Evolutionary conservation across 2,329 filamentous ascomycete species (phyloP), one percentile per base, ranked within the genome.

Genomic region (Aspergillus arachidicola): DNA sequence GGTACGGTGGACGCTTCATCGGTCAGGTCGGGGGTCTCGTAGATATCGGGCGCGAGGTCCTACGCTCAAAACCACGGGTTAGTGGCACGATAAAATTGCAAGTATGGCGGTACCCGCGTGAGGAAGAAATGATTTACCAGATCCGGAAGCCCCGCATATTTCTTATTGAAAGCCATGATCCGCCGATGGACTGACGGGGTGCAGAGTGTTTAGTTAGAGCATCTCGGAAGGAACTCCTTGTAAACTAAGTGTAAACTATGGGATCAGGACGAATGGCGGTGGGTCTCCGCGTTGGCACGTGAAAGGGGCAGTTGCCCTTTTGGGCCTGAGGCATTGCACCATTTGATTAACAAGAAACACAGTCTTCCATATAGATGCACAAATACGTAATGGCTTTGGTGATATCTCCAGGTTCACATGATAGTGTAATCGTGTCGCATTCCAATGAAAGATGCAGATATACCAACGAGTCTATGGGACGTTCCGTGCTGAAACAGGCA

Each of bases 11-110:
- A 96, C 67, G 88, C 91, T 78, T 96, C 94, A 74, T 97, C 93
- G 61, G 91, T 94, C 69, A 97, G 83, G 61, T 96, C 94, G 68
- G 94, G 94, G 19, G 95, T 98, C 80, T 98, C 94, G 83, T 97
- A 98, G 72, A 97, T 92, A 75, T 98, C 95, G 69, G 94, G 94
- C 32, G 94, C 93, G 60, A 90, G 91, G 80, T 97, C 94, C 91
- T 96, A 69, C 34, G n/a, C 11, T 43, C 48, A 54, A n/a, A 43
- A 30, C n/a, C 32, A 45, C 32, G 16, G 36, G 58, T 60, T 50
- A 60, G 28, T n/a, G 3, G 26, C 59, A 69, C 60, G 58, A 23
- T 12, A 54, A 21, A 50, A 12, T 34, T 34, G n/a, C 38, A 46
- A 28, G 32, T 34, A 28, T 19, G 16, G 48, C 28, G 28, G 34